phyloP scores from a whole-genome alignment of 2,329 filamentous ascomycete genomes.

The Trichoderma sp. region DNA sequence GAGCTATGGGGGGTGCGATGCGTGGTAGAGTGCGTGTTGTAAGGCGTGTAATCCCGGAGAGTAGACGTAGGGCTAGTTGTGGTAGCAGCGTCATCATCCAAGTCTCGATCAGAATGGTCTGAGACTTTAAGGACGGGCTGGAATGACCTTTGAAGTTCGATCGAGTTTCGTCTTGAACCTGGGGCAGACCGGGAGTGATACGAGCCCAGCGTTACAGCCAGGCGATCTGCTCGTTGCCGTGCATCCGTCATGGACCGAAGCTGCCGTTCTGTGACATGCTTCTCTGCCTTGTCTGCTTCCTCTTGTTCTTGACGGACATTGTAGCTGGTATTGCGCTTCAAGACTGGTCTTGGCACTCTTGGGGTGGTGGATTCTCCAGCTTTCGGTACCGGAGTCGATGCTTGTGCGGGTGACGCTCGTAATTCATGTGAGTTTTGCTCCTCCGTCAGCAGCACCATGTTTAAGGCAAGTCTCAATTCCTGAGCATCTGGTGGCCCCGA shows the following conservation, averaged over 20 bases:
- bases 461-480: constrained; percentile 46
- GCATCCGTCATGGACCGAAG: constrained; percentile 48
- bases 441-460: constrained; percentile 43
- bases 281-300: constrained; percentile 47
- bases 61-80: constrained; percentile 20
- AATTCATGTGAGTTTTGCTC: constrained; percentile 35
- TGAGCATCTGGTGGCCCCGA: constrained; percentile 45
- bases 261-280: constrained; percentile 43
- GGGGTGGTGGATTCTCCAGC: constrained; percentile 23
- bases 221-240: constrained; percentile 44
- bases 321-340: constrained; percentile 51
- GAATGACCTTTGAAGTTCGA: constrained; percentile 41
- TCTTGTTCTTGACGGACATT: constrained; percentile 47
- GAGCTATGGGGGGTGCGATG: constrained; percentile 34
- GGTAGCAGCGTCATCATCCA: constrained; percentile 32
- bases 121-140: constrained; percentile 41
- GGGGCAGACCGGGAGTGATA: constrained; percentile 41
- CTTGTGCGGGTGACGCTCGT: background rate
- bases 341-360: constrained; percentile 42
- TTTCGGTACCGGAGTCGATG: background rate
- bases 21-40: constrained; percentile 29
- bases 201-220: constrained; percentile 46
- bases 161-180: constrained; percentile 44
- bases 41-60: background rate
- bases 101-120: constrained; percentile 34